These are phyloP conservation scores for Nicotiana tomentosiformis DNA, from an alignment of 257 asterid species.

Conservation along the genomic window DNA sequence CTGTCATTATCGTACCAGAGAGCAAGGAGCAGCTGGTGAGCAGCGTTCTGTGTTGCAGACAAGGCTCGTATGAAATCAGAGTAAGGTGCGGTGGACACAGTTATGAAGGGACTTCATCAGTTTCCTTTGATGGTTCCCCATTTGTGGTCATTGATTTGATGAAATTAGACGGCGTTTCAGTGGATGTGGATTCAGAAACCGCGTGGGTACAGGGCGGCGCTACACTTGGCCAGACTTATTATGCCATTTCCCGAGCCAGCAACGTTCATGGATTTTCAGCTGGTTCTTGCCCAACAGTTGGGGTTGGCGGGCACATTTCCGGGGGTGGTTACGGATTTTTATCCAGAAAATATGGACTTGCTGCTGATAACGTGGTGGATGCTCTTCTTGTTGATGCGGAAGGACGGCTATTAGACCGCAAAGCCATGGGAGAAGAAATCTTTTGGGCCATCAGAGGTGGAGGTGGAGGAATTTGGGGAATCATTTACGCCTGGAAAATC, in stretches of 20 bases:
- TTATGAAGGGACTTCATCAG: slow-evolving; percentile 66
- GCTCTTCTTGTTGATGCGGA: slow-evolving; percentile 52
- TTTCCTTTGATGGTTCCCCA: slow-evolving; percentile 31
- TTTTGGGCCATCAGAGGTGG: slow-evolving; percentile 91
- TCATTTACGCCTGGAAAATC: slow-evolving; percentile 66
- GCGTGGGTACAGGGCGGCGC: slow-evolving; percentile 82
- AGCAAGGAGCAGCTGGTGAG: slow-evolving; percentile 40
- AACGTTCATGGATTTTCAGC: slow-evolving; percentile 47
- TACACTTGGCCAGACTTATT: slow-evolving; percentile 59
- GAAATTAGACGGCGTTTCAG: slow-evolving; percentile 33
- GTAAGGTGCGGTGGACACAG: slow-evolving; percentile 82
- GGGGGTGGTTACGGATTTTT: slow-evolving; percentile 75
- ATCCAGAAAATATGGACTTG: slow-evolving; percentile 64
- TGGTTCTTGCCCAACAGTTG: slow-evolving; percentile 79
- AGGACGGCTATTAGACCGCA: slow-evolving; percentile 47
- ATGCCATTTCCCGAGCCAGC: slow-evolving; percentile 37
- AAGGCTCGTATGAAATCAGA: slow-evolving; percentile 37
- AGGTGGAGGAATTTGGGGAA: slow-evolving; percentile 73
- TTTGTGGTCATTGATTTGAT: slow-evolving; percentile 63
- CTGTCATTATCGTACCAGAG: slow-evolving; percentile 50
- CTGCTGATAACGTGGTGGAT: slow-evolving; percentile 73
- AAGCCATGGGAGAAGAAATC: slow-evolving; percentile 74
- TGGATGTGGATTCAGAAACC: slow-evolving; percentile 29
- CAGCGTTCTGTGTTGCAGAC: slow-evolving; percentile 40
- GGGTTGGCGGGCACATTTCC: slow-evolving; percentile 62